Percentiles rank a stretch among this genome's conserved stretches.
These are phyloP conservation scores for Galerina sulciceps DNA, from an alignment of 768 basidiomycete genomes.

Conservation along the genomic window DNA sequence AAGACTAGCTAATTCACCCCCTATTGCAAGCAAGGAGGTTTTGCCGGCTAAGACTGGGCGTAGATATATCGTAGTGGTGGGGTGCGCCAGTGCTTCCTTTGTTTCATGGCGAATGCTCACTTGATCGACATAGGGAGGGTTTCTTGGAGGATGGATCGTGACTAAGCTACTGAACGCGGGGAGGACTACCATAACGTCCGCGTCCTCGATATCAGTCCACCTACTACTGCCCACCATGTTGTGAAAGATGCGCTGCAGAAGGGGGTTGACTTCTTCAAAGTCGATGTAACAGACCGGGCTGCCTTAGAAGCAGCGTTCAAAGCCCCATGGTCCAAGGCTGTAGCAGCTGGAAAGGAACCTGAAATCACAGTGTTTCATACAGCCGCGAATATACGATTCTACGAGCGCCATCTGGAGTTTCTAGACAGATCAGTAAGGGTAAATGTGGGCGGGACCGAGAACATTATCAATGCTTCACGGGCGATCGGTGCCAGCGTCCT, in stretches of 20 bases:
- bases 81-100: constrained; percentile 40
- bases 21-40: constrained; percentile 42
- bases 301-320: constrained; percentile 65
- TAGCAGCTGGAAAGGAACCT: constrained; percentile 23
- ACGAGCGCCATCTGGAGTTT: constrained; percentile 59
- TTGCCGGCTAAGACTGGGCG: constrained; percentile 73
- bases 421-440: constrained; percentile 60
- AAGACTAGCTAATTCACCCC: constrained; percentile 35
- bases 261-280: constrained; percentile 59
- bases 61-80: constrained; percentile 81
- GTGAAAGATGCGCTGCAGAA: constrained; percentile 54
- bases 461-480: constrained; percentile 64
- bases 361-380: constrained; percentile 76
- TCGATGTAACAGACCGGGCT: constrained; percentile 57
- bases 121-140: constrained; percentile 56
- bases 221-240: constrained; percentile 54
- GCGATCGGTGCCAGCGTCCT: constrained; percentile 58
- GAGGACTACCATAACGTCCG: constrained; percentile 70
- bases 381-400: constrained; percentile 80
- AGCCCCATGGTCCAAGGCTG: constrained; percentile 59
- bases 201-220: constrained; percentile 68
- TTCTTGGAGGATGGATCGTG: constrained; percentile 81
- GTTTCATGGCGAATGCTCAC: neutral
- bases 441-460: constrained; percentile 70
- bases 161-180: constrained; percentile 70